A percentile compares a stretch with the other conserved stretches of the same genome.
Evolutionary conservation across 192 early-diverging fungal genomes (phyloP).

Genomic region (Dissophora ornata): DNA sequence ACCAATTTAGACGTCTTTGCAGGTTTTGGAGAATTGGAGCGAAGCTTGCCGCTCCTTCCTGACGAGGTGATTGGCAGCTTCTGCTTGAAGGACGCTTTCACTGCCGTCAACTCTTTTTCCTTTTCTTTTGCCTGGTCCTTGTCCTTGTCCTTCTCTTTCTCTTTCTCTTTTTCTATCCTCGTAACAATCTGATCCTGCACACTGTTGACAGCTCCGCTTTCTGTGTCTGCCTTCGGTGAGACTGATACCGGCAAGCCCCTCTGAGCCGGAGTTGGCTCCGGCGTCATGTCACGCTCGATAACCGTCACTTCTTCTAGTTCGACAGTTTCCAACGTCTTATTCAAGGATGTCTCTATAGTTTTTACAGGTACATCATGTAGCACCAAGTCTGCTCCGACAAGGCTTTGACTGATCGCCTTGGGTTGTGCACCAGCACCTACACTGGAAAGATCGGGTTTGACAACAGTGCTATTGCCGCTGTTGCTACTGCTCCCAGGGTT

Average conservation of each 20-base stretch:
- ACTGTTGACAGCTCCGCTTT: neutral
- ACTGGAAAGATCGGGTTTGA: neutral
- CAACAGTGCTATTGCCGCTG: too few species aligned
- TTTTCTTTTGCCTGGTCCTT: constrained; percentile 6
- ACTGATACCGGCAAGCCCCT: too few species aligned
- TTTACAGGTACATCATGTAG: neutral
- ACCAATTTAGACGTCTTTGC: constrained; percentile 28
- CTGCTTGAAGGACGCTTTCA: constrained; percentile 26
- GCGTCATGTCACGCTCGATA: neutral
- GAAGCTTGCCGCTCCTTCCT: constrained; percentile 27
- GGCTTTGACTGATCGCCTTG: constrained; percentile 7
- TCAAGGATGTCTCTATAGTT: neutral
- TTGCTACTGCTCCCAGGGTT: neutral
- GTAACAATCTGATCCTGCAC: too few species aligned
- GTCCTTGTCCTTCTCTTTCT: constrained; percentile 1
- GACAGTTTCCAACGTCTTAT: neutral
- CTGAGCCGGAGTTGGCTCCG: neutral
- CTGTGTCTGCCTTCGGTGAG: neutral
- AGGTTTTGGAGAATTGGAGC: constrained; percentile 46
- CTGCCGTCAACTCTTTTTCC: neutral
- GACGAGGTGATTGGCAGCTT: constrained; percentile 32
- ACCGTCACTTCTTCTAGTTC: constrained; percentile 3
- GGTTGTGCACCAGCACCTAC: constrained; percentile 18
- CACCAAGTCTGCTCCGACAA: neutral
- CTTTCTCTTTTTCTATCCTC: constrained; percentile 1